phyloP scores from a whole-genome alignment of 2,329 filamentous ascomycete genomes.

The Nemania diffusa region DNA sequence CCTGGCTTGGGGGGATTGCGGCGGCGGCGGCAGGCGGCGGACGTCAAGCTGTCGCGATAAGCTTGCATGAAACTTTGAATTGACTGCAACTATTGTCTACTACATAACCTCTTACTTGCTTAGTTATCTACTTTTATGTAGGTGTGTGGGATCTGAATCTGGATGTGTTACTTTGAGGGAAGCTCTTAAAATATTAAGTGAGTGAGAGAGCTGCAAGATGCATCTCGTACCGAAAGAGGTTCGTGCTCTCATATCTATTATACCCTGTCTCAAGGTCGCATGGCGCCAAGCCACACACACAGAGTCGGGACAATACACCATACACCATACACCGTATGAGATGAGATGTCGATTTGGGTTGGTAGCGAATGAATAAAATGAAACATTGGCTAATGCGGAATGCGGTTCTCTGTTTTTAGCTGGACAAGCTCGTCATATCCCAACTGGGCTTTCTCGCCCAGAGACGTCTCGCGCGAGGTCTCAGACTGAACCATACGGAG shows the following conservation, averaged over 20 bases:
- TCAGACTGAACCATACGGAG: constrained; percentile 90
- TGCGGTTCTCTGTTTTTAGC: constrained; percentile 62
- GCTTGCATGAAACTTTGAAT: constrained; percentile 21
- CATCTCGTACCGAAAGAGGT: constrained; percentile 52
- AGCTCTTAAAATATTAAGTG: too few relatives aligned
- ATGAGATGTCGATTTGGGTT: not conserved
- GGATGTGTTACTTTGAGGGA: constrained; percentile 8
- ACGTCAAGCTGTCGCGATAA: constrained; percentile 20
- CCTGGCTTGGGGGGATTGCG: too few relatives aligned
- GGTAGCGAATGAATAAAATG: not conserved
- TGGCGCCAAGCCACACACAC: constrained; percentile 9
- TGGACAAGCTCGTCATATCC: constrained; percentile 95
- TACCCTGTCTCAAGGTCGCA: not conserved
- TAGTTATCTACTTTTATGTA: not conserved
- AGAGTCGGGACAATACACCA: constrained; percentile 1
- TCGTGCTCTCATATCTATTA: constrained; percentile 27
- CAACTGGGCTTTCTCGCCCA: constrained; percentile 90
- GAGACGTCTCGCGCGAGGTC: constrained; percentile 84
- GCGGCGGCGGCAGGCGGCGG: not conserved
- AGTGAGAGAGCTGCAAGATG: constrained; percentile 42
- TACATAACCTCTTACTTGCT: not conserved
- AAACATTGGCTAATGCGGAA: constrained; percentile 20
- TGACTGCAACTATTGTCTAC: constrained; percentile 9
- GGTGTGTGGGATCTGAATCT: not conserved
- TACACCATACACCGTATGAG: not conserved